phyloP scores from a whole-genome alignment of 192 early-diverging fungal genomes.

The Podila clonocystis region DNA sequence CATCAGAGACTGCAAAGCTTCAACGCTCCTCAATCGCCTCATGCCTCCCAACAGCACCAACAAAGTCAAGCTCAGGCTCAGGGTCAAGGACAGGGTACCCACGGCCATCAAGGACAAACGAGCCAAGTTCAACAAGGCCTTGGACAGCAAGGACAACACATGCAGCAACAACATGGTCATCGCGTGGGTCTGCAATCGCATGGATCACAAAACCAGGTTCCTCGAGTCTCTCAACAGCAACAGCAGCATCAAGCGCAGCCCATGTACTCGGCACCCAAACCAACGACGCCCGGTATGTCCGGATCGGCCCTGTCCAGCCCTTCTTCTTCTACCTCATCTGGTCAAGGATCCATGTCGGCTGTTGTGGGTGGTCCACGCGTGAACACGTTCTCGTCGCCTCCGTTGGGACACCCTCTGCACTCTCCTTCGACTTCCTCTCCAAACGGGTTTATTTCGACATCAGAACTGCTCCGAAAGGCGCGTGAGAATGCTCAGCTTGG shows the following conservation, averaged over 20 bases:
- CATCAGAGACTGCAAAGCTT: slow-evolving; percentile 18
- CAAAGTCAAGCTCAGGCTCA: neutral
- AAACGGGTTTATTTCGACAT: slow-evolving; percentile 36
- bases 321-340: slow-evolving; percentile 1
- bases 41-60: slow-evolving; percentile 8
- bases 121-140: neutral
- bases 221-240: neutral
- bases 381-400: slow-evolving; percentile 14
- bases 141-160: neutral
- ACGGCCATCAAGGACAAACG: neutral
- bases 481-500: slow-evolving; percentile 8
- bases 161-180: neutral
- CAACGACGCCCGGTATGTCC: neutral
- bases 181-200: too few species aligned
- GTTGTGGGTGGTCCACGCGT: neutral
- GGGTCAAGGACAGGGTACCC: neutral
- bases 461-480: slow-evolving; percentile 37
- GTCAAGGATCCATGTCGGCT: neutral
- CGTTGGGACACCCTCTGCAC: slow-evolving; percentile 22
- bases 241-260: neutral
- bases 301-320: neutral
- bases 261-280: neutral
- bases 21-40: slow-evolving; percentile 4
- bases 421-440: slow-evolving; percentile 36
- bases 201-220: too few species aligned